These are phyloP conservation scores for Astraeus odoratus DNA, from an alignment of 768 basidiomycete species.

Conservation along the genomic window DNA sequence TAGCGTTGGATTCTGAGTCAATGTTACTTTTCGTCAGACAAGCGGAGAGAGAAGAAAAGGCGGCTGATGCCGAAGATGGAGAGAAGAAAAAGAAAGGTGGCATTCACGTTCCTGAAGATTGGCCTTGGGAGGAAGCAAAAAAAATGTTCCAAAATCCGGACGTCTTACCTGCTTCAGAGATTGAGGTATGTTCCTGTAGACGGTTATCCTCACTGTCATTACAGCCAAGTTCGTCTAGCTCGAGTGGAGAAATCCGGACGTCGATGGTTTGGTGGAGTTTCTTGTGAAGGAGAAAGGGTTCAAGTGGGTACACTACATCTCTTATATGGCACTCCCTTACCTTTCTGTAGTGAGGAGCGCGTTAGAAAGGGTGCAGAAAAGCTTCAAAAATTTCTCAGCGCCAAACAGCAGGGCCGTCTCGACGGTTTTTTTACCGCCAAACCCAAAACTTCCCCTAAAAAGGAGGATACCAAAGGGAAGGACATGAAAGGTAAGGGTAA, in stretches of 20 bases:
- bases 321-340: neutral
- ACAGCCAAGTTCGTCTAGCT: constrained; percentile 41
- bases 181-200: constrained; percentile 51
- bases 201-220: neutral
- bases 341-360: constrained; percentile 74
- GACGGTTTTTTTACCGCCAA: constrained; percentile 91
- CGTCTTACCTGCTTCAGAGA: constrained; percentile 75
- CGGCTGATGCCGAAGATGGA: constrained; percentile 34
- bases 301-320: constrained; percentile 48
- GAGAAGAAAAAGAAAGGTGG: constrained; percentile 58
- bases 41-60: constrained; percentile 37
- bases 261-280: constrained; percentile 91
- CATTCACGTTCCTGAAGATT: constrained; percentile 81
- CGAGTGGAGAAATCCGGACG: constrained; percentile 90
- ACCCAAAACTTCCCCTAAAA: constrained; percentile 48
- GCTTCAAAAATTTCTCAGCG: constrained; percentile 74
- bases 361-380: constrained; percentile 95
- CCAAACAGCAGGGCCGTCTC: constrained; percentile 93
- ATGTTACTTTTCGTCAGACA: constrained; percentile 16
- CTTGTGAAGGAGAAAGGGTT: constrained; percentile 94
- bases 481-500: constrained; percentile 47
- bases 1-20: neutral
- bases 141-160: constrained; percentile 86
- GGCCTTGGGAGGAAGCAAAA: constrained; percentile 97
- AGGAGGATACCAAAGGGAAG: constrained; percentile 32